Evolutionary conservation across 192 early-diverging fungal species (phyloP).

Genomic region (Umbelopsis sp.): DNA sequence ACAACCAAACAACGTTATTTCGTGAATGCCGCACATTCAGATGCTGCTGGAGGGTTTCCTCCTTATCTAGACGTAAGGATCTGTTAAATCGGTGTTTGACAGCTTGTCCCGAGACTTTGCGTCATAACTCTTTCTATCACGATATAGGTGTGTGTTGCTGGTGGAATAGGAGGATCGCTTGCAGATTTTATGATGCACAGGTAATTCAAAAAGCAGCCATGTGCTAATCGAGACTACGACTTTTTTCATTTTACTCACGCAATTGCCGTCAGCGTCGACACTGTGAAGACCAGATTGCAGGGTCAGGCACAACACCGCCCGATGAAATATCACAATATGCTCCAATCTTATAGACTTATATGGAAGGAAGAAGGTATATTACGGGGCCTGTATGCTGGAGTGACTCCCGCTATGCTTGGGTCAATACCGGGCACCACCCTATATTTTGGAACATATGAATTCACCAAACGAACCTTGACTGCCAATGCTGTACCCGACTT

Average conservation of each 20-base stretch:
- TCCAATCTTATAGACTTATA: constrained; percentile 59
- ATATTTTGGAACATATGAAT: constrained; percentile 63
- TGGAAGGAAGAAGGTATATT: constrained; percentile 55
- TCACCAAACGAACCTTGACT: constrained; percentile 56
- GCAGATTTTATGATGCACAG: constrained; percentile 63
- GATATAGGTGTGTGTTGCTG: constrained; percentile 49
- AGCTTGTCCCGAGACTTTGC: not conserved
- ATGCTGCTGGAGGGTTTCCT: constrained; percentile 26
- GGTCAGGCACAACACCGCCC: constrained; percentile 51
- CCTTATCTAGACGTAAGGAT: constrained; percentile 38
- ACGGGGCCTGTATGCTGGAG: constrained; percentile 56
- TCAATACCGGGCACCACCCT: constrained; percentile 56
- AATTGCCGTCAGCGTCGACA: constrained; percentile 39
- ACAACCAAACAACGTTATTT: not conserved
- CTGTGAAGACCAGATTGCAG: constrained; percentile 61
- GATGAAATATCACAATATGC: constrained; percentile 59
- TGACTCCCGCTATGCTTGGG: constrained; percentile 60
- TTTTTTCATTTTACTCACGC: not conserved
- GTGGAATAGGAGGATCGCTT: constrained; percentile 54
- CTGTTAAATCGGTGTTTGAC: not conserved
- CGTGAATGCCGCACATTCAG: not conserved
- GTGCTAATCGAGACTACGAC: not conserved
- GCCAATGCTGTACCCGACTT: constrained; percentile 48
- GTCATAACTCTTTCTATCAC: not conserved
- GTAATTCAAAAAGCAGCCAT: constrained; percentile 22